These are phyloP conservation scores for Euphorbia peplus DNA, from an alignment of 345 rosid species.

Conservation along the genomic window DNA sequence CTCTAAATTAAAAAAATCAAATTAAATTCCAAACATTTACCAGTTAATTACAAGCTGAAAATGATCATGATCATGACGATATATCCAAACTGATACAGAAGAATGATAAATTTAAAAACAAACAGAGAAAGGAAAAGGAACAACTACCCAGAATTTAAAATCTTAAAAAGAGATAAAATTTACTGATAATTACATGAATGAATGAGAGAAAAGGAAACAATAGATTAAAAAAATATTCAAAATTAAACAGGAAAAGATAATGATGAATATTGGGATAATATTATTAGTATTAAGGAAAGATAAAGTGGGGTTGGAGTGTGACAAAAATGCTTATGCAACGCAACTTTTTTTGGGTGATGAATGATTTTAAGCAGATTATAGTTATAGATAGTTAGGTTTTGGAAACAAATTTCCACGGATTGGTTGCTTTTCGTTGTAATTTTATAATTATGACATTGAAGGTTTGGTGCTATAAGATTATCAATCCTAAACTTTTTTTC, in stretches of 20 bases:
- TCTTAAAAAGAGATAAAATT: not conserved
- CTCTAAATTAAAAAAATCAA: too few relatives aligned
- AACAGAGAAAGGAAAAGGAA: not conserved
- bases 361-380: conserved; percentile 13
- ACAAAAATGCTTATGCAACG: conserved; percentile 10
- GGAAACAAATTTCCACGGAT: conserved; percentile 6
- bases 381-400: too few relatives aligned
- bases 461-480: conserved; percentile 13
- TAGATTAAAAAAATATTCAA: not conserved
- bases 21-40: too few relatives aligned
- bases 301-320: conserved; percentile 21
- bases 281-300: conserved; percentile 1
- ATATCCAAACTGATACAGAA: not conserved
- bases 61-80: conserved; percentile 2
- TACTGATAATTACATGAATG: not conserved
- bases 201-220: not conserved
- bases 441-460: not conserved
- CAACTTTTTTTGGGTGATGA: conserved; percentile 20
- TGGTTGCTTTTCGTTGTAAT: not conserved
- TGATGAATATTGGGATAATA: not conserved
- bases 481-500: too few relatives aligned
- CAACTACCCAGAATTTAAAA: conserved; percentile 26
- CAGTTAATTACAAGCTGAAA: too few relatives aligned
- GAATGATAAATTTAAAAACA: not conserved
- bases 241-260: not conserved